These are phyloP conservation scores for Apiospora pterosperma DNA, from an alignment of 2,329 filamentous ascomycete species.

Conservation along the genomic window DNA sequence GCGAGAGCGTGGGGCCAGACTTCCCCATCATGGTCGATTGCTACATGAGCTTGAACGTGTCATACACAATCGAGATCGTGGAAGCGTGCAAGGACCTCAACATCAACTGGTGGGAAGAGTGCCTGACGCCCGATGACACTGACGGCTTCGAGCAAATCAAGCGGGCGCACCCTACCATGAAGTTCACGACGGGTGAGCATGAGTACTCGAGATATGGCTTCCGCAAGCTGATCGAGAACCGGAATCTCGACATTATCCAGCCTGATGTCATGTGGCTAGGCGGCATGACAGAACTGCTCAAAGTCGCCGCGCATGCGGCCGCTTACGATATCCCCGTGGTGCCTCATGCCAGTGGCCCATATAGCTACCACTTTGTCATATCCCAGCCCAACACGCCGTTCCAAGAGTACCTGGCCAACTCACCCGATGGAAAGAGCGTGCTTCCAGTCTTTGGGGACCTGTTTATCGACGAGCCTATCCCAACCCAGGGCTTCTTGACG, in stretches of 20 bases:
- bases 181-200: constrained; percentile 95
- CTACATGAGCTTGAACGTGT: constrained; percentile 93
- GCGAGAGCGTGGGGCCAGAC: constrained; percentile 80
- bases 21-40: constrained; percentile 95
- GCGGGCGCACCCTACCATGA: constrained; percentile 81
- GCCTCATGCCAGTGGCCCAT: constrained; percentile 89
- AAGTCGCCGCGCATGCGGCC: constrained; percentile 81
- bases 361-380: constrained; percentile 94
- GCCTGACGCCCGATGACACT: constrained; percentile 84
- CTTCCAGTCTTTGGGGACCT: constrained; percentile 89
- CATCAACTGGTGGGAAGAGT: constrained; percentile 98
- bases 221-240: constrained; percentile 87
- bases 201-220: constrained; percentile 94
- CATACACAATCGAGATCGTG: constrained; percentile 88
- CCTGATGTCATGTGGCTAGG: constrained; percentile 98
- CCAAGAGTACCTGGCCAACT: constrained; percentile 95
- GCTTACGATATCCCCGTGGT: constrained; percentile 95
- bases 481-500: constrained; percentile 76
- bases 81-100: constrained; percentile 72
- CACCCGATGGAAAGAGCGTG: constrained; percentile 84
- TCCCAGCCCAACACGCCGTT: constrained; percentile 92
- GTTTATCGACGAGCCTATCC: constrained; percentile 88
- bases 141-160: constrained; percentile 90
- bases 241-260: constrained; percentile 91
- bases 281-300: constrained; percentile 86